Conservation (phyloP, 2,329 filamentous ascomycete genomes). For the Lecanosticta acicola region DNA sequence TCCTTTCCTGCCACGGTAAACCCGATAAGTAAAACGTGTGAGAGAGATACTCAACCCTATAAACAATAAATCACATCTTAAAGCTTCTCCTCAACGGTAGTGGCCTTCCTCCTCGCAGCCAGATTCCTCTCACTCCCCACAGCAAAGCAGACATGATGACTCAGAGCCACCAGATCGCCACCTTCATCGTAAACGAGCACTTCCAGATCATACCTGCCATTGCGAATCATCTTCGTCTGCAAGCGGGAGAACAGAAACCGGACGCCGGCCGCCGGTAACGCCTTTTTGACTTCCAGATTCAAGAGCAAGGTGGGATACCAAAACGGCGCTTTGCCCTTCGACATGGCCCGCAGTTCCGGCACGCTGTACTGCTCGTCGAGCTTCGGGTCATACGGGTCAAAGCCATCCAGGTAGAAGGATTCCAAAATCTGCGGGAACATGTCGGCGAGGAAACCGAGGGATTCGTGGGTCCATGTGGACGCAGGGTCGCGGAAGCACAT, state of each 20-base stretch:
- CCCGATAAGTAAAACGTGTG: too few species aligned
- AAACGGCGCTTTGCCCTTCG: constrained; percentile 38
- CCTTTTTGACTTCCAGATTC: constrained; percentile 72
- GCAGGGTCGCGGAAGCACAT: constrained; percentile 55
- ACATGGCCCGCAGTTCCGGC: constrained; percentile 23
- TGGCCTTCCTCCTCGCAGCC: constrained; percentile 42
- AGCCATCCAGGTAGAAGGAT: constrained; percentile 29
- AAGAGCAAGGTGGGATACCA: constrained; percentile 75
- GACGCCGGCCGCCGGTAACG: constrained; percentile 59
- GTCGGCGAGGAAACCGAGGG: constrained; percentile 62
- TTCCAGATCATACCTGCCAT: constrained; percentile 71
- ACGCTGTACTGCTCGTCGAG: constrained; percentile 16
- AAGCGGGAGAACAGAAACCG: constrained; percentile 67
- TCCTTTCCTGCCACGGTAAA: too few species aligned
- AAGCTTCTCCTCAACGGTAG: constrained; percentile 16
- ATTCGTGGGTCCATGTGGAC: constrained; percentile 58
- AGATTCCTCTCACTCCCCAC: constrained; percentile 59
- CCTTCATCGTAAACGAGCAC: constrained; percentile 59
- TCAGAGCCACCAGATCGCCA: constrained; percentile 62
- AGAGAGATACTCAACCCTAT: too few species aligned
- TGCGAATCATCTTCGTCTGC: constrained; percentile 59
- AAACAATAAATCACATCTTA: constrained; percentile 11
- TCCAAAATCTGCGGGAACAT: constrained; percentile 64
- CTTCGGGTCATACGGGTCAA: constrained; percentile 31
- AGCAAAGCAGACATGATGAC: constrained; percentile 62